Evolutionary conservation across 805 yeast species (phyloP).

Genomic region (Teunomyces aglyptinius): DNA sequence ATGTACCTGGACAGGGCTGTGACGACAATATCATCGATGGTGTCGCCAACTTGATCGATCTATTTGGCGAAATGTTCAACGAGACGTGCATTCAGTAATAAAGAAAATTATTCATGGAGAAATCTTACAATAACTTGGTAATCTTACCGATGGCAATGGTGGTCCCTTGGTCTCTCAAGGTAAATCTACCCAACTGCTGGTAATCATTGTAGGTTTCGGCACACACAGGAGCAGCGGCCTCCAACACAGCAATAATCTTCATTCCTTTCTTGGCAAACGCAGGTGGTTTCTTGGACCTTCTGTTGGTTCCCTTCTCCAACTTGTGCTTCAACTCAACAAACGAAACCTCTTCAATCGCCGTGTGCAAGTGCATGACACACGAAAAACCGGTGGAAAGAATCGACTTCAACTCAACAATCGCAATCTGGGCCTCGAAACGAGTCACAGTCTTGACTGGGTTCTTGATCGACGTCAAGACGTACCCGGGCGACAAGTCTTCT

Average conservation of each 20-base stretch:
- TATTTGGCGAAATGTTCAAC: constrained; percentile 33
- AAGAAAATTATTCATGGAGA: not conserved
- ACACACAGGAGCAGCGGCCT: constrained; percentile 84
- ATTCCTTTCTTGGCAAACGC: constrained; percentile 98
- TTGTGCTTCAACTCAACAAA: constrained; percentile 83
- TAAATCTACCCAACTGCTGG: constrained; percentile 96
- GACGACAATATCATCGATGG: constrained; percentile 76
- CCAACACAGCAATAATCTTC: constrained; percentile 93
- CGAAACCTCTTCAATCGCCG: constrained; percentile 94
- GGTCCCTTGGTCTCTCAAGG: constrained; percentile 96
- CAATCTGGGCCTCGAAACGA: constrained; percentile 91
- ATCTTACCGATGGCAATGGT: constrained; percentile 99
- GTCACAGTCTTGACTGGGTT: constrained; percentile 91
- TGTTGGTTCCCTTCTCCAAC: constrained; percentile 93
- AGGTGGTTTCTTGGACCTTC: constrained; percentile 94
- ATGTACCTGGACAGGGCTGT: constrained; percentile 59
- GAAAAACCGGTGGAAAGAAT: constrained; percentile 94
- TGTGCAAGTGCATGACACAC: constrained; percentile 98
- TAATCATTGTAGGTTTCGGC: constrained; percentile 89
- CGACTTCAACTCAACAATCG: constrained; percentile 93
- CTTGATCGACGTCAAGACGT: constrained; percentile 80
- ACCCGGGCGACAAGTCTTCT: constrained; percentile 91
- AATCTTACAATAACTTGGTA: constrained; percentile 72
- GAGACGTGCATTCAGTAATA: constrained; percentile 5
- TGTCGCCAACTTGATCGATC: constrained; percentile 54